A percentile compares a stretch with the other conserved stretches of the same genome.
Conservation (phyloP, 2,329 filamentous ascomycete genomes). For the Hypoxylon sp. region DNA sequence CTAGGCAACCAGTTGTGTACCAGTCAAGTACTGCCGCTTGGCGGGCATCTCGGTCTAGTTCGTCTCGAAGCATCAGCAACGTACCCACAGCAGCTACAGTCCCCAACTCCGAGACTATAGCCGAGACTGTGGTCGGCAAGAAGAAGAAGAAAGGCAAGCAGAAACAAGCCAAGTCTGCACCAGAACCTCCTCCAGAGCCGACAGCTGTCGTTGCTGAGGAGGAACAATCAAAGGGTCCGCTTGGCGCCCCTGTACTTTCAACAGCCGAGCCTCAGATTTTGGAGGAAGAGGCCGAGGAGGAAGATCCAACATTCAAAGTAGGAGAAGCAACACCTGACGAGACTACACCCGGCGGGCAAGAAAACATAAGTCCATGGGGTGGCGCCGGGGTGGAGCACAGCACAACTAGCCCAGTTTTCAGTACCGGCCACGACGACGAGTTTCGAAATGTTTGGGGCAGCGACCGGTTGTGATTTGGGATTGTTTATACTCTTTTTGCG, state of each 20-base stretch:
- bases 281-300: slow-evolving; percentile 55
- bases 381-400: slow-evolving; percentile 17
- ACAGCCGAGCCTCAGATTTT: slow-evolving; percentile 55
- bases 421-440: slow-evolving; percentile 50
- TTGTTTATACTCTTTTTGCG: slow-evolving; percentile 33
- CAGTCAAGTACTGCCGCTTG: slow-evolving; percentile 55
- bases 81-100: slow-evolving; percentile 39
- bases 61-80: slow-evolving; percentile 53
- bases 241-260: slow-evolving; percentile 53
- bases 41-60: slow-evolving; percentile 50
- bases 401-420: slow-evolving; percentile 44
- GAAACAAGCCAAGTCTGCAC: slow-evolving; percentile 46
- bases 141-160: slow-evolving; percentile 54
- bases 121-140: slow-evolving; percentile 50
- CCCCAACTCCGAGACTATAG: slow-evolving; percentile 50
- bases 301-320: slow-evolving; percentile 47
- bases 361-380: slow-evolving; percentile 28
- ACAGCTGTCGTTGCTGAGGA: slow-evolving; percentile 50
- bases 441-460: slow-evolving; percentile 52
- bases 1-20: slow-evolving; percentile 55
- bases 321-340: slow-evolving; percentile 49
- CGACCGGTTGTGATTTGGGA: slow-evolving; percentile 47
- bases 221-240: slow-evolving; percentile 52
- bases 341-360: slow-evolving; percentile 37
- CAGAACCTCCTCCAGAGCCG: slow-evolving; percentile 48